Base-by-base conservation (phyloP, 768 basidiomycete species). In the Hydnomerulius pinastri region DNA sequence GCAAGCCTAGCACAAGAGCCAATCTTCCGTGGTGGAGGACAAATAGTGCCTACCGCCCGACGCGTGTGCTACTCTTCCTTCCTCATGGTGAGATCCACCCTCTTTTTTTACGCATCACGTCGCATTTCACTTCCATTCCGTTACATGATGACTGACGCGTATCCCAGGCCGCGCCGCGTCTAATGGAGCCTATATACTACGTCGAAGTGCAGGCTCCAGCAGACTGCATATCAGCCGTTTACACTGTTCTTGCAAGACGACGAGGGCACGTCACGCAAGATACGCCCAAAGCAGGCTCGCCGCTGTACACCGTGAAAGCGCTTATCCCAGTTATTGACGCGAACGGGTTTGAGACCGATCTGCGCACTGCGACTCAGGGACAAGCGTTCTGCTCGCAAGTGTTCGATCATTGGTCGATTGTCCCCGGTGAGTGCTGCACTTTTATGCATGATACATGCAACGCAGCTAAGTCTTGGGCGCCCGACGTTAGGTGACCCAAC, bases 221-320 rank as follows among this genome's bases (percentile, higher is more conserved):
- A 15, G 97, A 99, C 67, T 98, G 97, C 65, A 95, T 99, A 55
- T 97, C 97, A 18, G 94, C 95, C 10, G 95, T 99, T 29, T 98
- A 98, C 70, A 97, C 94, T 4, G 97, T 98, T 38, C 88, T 99
- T 45, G 95, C 97, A n/a, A 83, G 97, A 53, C 87, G 97, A 51
- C 84, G 97, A 71, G 97, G 97, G n/a, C 97, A 99, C 69, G 97
- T 99, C 57, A 98, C 96, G 1, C 92, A 97, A 67, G 97, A 99
- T 66, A 87, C 92, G 20, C 95, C 97, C 25, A 99, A 98, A 70
- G 94, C 96, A 6, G 97, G 97, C 49, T 98, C 95, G 23, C 97
- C 97, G 18, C 70, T 99, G 44, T 98, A 97, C 73, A 99, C 97
- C 1, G 91, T 99, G 49, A 98, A 99, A 72, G 97, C 97, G 1